Percentiles rank a stretch among this genome's conserved stretches.
Conservation (phyloP, 1,284 basidiomycete genomes). For the Cutaneotrichosporon sp. region DNA sequence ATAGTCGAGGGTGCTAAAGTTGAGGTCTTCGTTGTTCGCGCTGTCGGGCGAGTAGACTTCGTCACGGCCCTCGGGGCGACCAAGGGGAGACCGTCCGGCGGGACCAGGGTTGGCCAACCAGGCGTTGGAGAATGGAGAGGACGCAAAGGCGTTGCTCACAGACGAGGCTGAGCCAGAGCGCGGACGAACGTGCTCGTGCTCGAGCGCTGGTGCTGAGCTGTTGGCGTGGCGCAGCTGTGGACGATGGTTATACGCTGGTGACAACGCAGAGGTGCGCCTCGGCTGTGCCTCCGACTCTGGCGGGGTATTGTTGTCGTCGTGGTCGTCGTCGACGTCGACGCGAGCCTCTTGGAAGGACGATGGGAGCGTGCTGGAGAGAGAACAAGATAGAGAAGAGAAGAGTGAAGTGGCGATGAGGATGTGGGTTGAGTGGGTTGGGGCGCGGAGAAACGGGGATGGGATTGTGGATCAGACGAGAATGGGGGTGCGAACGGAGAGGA, state of each 20-base stretch:
- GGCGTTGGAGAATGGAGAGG: constrained; percentile 79
- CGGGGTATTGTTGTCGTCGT: constrained; percentile 10
- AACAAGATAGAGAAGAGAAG: background rate
- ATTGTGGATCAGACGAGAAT: background rate
- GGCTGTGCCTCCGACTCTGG: constrained; percentile 14
- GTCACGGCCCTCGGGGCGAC: constrained; percentile 60
- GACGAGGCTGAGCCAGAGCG: constrained; percentile 78
- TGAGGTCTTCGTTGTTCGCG: constrained; percentile 68
- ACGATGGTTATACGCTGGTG: constrained; percentile 45
- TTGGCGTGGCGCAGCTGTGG: constrained; percentile 69
- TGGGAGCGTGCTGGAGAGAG: constrained; percentile 44
- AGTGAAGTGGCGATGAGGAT: background rate
- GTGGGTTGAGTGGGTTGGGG: background rate
- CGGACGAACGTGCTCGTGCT: constrained; percentile 68
- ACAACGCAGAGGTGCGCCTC: constrained; percentile 42
- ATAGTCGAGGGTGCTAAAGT: constrained; percentile 90
- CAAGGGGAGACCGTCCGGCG: constrained; percentile 37
- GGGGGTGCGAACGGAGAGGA: background rate
- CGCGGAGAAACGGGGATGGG: background rate
- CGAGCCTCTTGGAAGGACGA: constrained; percentile 45
- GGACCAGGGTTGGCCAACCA: constrained; percentile 66
- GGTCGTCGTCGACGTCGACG: constrained; percentile 29
- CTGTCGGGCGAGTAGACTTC: constrained; percentile 54
- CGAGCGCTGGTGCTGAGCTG: constrained; percentile 60
- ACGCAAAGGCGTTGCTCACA: constrained; percentile 84